Conservation (phyloP, 306 rosid genomes). For the Clitoria ternatea region DNA sequence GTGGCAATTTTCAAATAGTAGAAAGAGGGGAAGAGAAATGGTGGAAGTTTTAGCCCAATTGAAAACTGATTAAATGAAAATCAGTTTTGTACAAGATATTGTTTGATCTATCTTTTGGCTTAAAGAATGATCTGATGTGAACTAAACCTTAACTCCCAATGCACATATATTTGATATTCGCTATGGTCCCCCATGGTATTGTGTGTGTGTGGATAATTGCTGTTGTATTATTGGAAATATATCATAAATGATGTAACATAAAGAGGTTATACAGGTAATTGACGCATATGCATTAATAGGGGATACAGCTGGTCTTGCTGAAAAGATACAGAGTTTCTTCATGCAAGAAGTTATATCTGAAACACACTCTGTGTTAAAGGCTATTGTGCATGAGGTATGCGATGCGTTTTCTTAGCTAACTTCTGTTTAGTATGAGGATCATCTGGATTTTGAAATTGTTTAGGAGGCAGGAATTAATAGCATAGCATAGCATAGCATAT, state of each 20-base stretch:
- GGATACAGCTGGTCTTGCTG: slow-evolving; percentile 91
- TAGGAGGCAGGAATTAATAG: background rate
- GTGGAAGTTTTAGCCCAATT: slow-evolving; percentile 4
- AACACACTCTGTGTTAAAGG: slow-evolving; percentile 79
- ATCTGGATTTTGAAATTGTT: slow-evolving; percentile 19
- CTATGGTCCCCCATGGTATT: background rate
- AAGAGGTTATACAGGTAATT: slow-evolving; percentile 63
- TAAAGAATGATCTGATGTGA: background rate
- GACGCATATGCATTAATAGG: slow-evolving; percentile 98
- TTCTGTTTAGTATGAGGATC: background rate
- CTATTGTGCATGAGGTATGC: slow-evolving; percentile 71
- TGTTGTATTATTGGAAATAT: slow-evolving; percentile 16
- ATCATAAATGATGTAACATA: slow-evolving; percentile 16
- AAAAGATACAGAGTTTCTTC: slow-evolving; percentile 97
- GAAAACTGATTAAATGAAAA: background rate
- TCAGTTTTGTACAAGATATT: background rate
- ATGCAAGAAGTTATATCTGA: slow-evolving; percentile 98
- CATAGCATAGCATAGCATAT: too few species aligned
- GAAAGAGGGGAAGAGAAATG: background rate
- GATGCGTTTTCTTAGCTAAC: background rate
- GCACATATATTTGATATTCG: background rate
- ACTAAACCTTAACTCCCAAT: too few species aligned
- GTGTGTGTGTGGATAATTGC: background rate
- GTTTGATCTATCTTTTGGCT: background rate
- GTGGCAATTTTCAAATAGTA: background rate